Base-by-base conservation (phyloP, 164 flowering plant genomes). In the Magnolia changhungtana region DNA sequence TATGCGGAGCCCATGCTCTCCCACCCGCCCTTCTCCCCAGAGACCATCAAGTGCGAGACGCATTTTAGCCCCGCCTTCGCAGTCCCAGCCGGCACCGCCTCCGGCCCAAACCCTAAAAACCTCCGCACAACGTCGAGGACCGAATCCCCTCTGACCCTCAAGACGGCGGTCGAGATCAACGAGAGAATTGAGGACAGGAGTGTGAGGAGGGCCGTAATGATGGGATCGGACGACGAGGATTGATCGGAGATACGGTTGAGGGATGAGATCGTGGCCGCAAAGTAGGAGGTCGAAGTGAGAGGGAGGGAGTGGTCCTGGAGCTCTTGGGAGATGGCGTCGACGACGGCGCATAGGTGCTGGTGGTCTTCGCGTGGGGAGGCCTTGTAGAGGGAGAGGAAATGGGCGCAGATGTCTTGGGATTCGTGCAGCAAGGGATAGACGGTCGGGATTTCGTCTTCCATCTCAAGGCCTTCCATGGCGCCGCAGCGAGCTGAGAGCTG, bases 311-410 rank as follows among this genome's bases (percentile, higher is more conserved):
- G 89, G 55, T 94, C 99, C 58, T 82, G 87, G 72, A 96, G 90
- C 77, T 85, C 91, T 75, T 93, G 97, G 1, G 97, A 80, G 84
- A 93, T 92, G 77, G 90, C 84, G 75, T 96, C 95, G 2, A 92
- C 72, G 73, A 82, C 87, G 0, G 92, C 79, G 82, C 99, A 96
- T 51, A 96, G 82, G 80, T 84, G 94, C 71, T 85, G 89, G 82
- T 94, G 95, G n/a, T 88, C 88, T 29, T 89, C 92, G 64, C 81
- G 75, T 0, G 45, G 63, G 49, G 99, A 91, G 45, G 77, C 66
- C 73, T 83, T 58, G 83, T 82, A 87, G 55, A 86, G 83, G 4
- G 90, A 76, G 59, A 92, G 87, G 11, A 95, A 69, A 0, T 81
- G 78, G 21, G 64, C 69, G 77, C 94, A 85, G 74, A 95, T 70